phyloP scores from a whole-genome alignment of 148 eudicot genomes.

The Diospyros lotus region DNA sequence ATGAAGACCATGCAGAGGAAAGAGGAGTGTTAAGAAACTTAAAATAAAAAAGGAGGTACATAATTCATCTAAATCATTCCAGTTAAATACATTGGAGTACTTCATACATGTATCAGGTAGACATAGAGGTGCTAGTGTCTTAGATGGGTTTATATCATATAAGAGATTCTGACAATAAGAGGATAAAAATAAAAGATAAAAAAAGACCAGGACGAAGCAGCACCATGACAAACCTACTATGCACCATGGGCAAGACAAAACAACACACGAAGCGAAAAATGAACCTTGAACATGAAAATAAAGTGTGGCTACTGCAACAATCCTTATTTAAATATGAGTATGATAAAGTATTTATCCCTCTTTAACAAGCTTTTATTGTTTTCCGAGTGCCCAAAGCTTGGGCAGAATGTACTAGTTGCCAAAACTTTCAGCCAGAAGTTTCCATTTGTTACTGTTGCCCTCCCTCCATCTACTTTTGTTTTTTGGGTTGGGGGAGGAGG shows the following conservation, averaged over 20 bases:
- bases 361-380: background rate
- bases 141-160: background rate
- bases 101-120: background rate
- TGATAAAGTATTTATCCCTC: background rate
- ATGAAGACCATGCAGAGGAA: background rate
- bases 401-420: background rate
- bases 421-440: background rate
- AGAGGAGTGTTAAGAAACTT: background rate
- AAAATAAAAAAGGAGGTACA: background rate
- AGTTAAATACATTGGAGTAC: background rate
- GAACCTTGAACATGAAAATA: constrained; percentile 3
- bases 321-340: background rate
- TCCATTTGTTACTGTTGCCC: background rate
- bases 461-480: too few relatives aligned
- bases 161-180: background rate
- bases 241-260: background rate
- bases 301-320: background rate
- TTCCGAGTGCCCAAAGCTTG: background rate
- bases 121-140: background rate
- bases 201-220: too few relatives aligned
- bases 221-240: too few relatives aligned
- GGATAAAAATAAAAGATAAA: background rate
- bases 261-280: background rate
- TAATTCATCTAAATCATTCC: background rate
- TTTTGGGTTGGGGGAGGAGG: too few relatives aligned